Conservation (phyloP, 768 basidiomycete genomes). For the Lactarius vividus region DNA sequence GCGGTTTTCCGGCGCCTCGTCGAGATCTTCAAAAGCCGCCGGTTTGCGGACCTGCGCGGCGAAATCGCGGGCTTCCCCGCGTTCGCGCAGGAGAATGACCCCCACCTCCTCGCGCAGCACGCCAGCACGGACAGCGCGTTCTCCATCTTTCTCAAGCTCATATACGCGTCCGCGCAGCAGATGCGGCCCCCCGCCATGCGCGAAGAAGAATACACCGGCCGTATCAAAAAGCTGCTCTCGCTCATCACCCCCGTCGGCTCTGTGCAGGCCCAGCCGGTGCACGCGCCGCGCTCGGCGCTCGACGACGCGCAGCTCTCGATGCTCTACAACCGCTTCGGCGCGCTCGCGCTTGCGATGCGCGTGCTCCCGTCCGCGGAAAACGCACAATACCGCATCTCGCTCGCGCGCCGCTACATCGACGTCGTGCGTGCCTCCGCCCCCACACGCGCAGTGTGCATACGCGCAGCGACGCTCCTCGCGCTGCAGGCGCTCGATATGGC, state of each 20-base stretch:
- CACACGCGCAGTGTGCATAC: slow-evolving; percentile 68
- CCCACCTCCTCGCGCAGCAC: slow-evolving; percentile 49
- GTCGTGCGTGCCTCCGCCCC: slow-evolving; percentile 64
- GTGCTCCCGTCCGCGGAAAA: slow-evolving; percentile 55
- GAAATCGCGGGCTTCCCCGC: slow-evolving; percentile 64
- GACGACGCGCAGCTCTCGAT: slow-evolving; percentile 56
- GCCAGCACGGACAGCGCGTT: slow-evolving; percentile 68
- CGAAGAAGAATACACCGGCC: slow-evolving; percentile 37
- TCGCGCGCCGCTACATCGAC: slow-evolving; percentile 61
- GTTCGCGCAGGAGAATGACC: slow-evolving; percentile 60
- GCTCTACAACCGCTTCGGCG: slow-evolving; percentile 79
- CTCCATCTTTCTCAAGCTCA: slow-evolving; percentile 75
- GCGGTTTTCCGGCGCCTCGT: slow-evolving; percentile 60
- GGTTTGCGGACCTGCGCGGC: slow-evolving; percentile 66
- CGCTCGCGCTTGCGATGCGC: slow-evolving; percentile 65
- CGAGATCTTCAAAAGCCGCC: slow-evolving; percentile 72
- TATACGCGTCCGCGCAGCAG: slow-evolving; percentile 58
- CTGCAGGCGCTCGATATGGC: slow-evolving; percentile 56
- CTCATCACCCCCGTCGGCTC: slow-evolving; percentile 69
- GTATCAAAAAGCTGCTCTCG: slow-evolving; percentile 66
- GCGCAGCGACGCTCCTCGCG: slow-evolving; percentile 69
- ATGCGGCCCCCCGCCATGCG: slow-evolving; percentile 33
- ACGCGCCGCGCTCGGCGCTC: slow-evolving; percentile 47
- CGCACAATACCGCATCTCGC: slow-evolving; percentile 53
- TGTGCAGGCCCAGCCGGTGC: slow-evolving; percentile 38